These are phyloP conservation scores for Ophioceras dolichostomum DNA, from an alignment of 2,329 filamentous ascomycete species.

Conservation along the genomic window DNA sequence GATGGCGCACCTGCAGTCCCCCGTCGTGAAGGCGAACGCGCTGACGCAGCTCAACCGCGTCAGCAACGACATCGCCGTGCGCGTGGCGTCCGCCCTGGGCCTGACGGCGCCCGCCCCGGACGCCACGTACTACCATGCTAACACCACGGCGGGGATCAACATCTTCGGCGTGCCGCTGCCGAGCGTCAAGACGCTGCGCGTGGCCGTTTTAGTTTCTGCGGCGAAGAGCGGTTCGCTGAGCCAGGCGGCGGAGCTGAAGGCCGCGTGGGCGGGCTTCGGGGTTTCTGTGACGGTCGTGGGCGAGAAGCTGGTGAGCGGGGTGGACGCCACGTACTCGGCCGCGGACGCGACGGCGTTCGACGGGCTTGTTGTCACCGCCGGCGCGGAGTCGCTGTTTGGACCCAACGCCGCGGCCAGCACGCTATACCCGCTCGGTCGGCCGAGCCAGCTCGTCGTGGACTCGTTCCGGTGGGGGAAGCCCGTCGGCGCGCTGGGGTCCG, in stretches of 20 bases:
- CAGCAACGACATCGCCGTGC: constrained; percentile 52
- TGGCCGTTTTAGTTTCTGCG: constrained; percentile 47
- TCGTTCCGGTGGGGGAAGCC: constrained; percentile 61
- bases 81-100: constrained; percentile 51
- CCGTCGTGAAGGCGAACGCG: constrained; percentile 50
- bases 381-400: constrained; percentile 39
- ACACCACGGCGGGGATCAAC: constrained; percentile 48
- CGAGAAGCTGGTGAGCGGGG: constrained; percentile 38
- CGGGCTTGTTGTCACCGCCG: constrained; percentile 46
- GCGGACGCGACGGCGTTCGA: constrained; percentile 53
- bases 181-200: constrained; percentile 48
- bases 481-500: constrained; percentile 43
- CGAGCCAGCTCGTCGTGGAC: constrained; percentile 48
- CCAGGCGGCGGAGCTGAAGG: constrained; percentile 36
- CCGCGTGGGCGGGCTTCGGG: constrained; percentile 32
- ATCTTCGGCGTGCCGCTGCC: constrained; percentile 45
- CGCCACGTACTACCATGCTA: constrained; percentile 54
- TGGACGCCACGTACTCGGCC: constrained; percentile 52
- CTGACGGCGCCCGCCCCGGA: constrained; percentile 46
- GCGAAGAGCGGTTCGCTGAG: constrained; percentile 27
- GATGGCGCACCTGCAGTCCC: constrained; percentile 43
- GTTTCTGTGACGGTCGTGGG: constrained; percentile 48
- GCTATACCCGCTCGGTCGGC: constrained; percentile 51
- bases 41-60: constrained; percentile 57
- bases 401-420: constrained; percentile 26